Conservation (phyloP, 106 monocot genomes). For the Agapanthus africanus region DNA sequence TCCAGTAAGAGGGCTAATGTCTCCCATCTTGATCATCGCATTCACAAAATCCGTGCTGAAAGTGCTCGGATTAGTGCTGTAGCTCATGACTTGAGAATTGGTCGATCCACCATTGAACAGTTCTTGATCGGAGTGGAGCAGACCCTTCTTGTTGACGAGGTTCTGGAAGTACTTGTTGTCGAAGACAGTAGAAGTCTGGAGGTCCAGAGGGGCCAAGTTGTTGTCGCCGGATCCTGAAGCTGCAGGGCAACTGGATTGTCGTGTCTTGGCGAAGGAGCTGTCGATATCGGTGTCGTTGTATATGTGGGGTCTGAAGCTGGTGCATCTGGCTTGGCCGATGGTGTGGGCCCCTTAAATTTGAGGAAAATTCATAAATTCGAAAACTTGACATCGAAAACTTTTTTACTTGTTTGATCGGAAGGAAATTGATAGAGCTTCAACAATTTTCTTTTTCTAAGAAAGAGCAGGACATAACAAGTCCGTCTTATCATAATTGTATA, state of each 20-base stretch:
- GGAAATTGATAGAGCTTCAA: too few species aligned
- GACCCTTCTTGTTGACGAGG: conserved; percentile 41
- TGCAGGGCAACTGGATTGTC: conserved; percentile 40
- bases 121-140: conserved; percentile 91
- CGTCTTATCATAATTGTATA: too few species aligned
- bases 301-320: conserved; percentile 40
- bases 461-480: too few species aligned
- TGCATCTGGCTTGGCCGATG: conserved; percentile 67
- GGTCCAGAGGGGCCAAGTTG: conserved; percentile 53
- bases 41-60: conserved; percentile 61
- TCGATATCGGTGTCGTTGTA: conserved; percentile 85
- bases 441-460: too few species aligned
- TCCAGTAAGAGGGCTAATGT: conserved; percentile 67
- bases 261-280: conserved; percentile 27
- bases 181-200: conserved; percentile 41
- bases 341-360: conserved; percentile 82
- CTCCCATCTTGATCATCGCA: conserved; percentile 86
- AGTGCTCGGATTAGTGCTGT: conserved; percentile 28
- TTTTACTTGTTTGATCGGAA: too few species aligned
- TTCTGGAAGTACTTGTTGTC: conserved; percentile 74
- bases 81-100: conserved; percentile 41
- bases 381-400: too few species aligned
- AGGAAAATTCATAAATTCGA: too few species aligned
- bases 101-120: conserved; percentile 62
- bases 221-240: conserved; percentile 39